Evolutionary conservation across 495 filamentous ascomycete species (phyloP).

Genomic region (Penicillium crystallinum): DNA sequence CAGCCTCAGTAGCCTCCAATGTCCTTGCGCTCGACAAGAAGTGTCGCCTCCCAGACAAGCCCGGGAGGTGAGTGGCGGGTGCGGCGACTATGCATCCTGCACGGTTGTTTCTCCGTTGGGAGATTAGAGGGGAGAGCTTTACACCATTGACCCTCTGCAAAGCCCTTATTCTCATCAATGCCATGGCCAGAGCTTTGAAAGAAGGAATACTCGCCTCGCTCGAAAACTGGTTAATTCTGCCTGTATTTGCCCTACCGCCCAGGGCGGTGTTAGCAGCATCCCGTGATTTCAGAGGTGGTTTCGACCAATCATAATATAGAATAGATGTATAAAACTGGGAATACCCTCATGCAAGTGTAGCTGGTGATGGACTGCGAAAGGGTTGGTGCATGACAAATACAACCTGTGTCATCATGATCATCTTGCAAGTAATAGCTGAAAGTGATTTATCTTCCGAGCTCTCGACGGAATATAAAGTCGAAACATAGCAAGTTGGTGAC

Average conservation of each 20-base stretch:
- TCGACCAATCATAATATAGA: not conserved
- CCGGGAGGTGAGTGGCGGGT: not conserved
- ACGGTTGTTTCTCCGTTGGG: not conserved
- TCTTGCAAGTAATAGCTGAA: too few species aligned
- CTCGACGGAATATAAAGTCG: too few species aligned
- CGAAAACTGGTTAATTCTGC: constrained; percentile 20
- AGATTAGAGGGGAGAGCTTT: constrained; percentile 2
- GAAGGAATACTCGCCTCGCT: constrained; percentile 1
- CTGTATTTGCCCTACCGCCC: constrained; percentile 9
- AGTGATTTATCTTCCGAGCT: too few species aligned
- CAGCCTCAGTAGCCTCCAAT: not conserved
- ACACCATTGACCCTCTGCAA: constrained; percentile 14
- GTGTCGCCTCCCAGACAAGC: constrained; percentile 1
- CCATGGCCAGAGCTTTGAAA: constrained; percentile 22
- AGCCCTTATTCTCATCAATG: constrained; percentile 20
- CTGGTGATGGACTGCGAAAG: too few species aligned
- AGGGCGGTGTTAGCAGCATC: constrained; percentile 4
- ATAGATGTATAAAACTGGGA: not conserved
- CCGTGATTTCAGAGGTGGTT: not conserved
- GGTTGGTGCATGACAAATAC: too few species aligned
- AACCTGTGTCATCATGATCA: too few species aligned
- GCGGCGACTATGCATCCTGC: not conserved
- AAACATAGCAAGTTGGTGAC: too few species aligned
- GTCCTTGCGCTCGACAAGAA: constrained; percentile 9
- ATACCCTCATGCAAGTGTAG: too few species aligned